Percentiles rank a stretch among this genome's conserved stretches.
These are phyloP conservation scores for Gardenia jasminoides DNA, from an alignment of 257 asterid genomes.

Conservation along the genomic window DNA sequence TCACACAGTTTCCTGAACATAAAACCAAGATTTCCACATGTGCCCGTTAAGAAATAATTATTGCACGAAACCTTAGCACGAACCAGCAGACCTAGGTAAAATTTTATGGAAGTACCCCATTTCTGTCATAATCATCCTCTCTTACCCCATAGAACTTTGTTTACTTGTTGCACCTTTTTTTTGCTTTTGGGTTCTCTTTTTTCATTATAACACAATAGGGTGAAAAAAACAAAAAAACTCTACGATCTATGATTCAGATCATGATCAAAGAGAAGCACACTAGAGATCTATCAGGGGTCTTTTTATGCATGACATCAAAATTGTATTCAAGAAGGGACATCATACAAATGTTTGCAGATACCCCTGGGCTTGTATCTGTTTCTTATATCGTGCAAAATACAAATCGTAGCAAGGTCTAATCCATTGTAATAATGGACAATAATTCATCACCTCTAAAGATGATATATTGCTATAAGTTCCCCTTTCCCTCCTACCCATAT, in stretches of 20 bases:
- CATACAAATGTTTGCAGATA: neutral
- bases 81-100: neutral
- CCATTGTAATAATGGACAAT: neutral
- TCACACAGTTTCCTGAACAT: slow-evolving; percentile 38
- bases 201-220: neutral
- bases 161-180: no score
- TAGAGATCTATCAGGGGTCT: neutral
- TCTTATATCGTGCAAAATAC: neutral
- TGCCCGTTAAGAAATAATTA: neutral
- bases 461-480: no score
- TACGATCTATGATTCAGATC: neutral
- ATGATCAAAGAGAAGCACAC: neutral
- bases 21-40: slow-evolving; percentile 17
- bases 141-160: neutral
- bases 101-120: neutral
- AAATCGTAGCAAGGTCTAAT: neutral
- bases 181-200: no score
- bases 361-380: neutral
- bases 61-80: neutral
- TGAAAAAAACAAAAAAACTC: no score
- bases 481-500: neutral
- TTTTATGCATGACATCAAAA: neutral
- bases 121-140: neutral
- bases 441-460: no score
- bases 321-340: no score